Evolutionary conservation across 768 basidiomycete species (phyloP), one percentile per base, ranked within the genome.

Genomic region (Lyophyllum atratum): DNA sequence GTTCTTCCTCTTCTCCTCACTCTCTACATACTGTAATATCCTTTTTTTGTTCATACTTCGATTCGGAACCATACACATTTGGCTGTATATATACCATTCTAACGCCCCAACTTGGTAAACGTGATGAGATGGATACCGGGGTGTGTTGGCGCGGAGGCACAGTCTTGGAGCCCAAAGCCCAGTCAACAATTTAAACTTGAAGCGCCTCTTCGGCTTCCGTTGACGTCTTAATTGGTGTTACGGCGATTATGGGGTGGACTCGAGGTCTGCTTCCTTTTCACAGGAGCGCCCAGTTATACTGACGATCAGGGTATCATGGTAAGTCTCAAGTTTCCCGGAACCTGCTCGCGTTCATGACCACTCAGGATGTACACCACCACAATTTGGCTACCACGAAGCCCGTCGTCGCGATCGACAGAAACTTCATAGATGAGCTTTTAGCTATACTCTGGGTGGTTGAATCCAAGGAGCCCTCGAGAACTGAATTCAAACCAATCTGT

Each of bases 1-100:
- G 33, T 64, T 63, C 55, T 56, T 52, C 29, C 55, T 60, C 58
- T 42, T 61, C 49, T 61, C 60, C 37, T 56, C 52, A 55, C 53
- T 54, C 47, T 55, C 58, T 58, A 59, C 61, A 60, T 63, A 62
- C 55, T 65, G 59, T 65, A 64, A 62, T 62, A 57, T 55, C 61
- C 57, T 54, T 56, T 37, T 56, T 37, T 33, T 63, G 54, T 57
- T 64, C 58, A 58, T 54, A 55, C 44, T 53, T 57, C 56, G 55
- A 54, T 55, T 52, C 22, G 54, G 43, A 50, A 54, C 17, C 25
- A 28, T 52, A 49, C 49, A 54, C 48, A 25, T 21, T 56, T 60
- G 54, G 34, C 50, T 55, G 50, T 56, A 59, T 45, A 59, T 59
- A 50, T 54, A 54, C 48, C 51, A 48, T 48, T 49, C 45, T 28